These are phyloP conservation scores for Ettlia oleoabundans DNA, from an alignment of 139 green algal genomes.

Conservation along the genomic window DNA sequence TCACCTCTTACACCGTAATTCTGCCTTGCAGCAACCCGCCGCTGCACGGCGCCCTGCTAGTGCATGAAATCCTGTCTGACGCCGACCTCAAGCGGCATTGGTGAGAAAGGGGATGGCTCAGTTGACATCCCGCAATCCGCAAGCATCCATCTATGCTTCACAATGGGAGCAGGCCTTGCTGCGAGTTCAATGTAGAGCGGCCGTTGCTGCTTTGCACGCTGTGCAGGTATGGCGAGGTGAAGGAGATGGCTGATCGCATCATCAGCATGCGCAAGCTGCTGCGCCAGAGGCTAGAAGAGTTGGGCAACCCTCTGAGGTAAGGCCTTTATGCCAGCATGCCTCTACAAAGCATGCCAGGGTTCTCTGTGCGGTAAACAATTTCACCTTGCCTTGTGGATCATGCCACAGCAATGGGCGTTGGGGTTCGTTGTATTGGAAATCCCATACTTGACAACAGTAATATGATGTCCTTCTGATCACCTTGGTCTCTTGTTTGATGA, in stretches of 20 bases:
- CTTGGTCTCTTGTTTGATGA: too few species aligned
- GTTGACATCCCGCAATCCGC: too few species aligned
- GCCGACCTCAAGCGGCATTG: slow-evolving; percentile 80
- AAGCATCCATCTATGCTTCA: background rate
- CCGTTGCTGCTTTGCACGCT: background rate
- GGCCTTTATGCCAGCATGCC: background rate
- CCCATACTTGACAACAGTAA: too few species aligned
- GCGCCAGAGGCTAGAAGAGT: slow-evolving; percentile 68
- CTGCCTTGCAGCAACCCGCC: slow-evolving; percentile 85
- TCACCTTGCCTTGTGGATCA: too few species aligned
- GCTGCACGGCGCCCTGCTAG: slow-evolving; percentile 79
- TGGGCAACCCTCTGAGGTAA: slow-evolving; percentile 53
- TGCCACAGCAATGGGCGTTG: too few species aligned
- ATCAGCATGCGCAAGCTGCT: slow-evolving; percentile 83
- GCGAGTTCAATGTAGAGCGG: background rate
- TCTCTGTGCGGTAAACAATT: background rate
- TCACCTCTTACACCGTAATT: background rate
- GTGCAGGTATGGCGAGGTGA: slow-evolving; percentile 63
- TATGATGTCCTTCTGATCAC: too few species aligned
- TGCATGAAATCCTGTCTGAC: slow-evolving; percentile 76
- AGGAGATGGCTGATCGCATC: slow-evolving; percentile 91
- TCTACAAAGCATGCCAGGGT: background rate
- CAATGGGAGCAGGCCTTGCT: background rate
- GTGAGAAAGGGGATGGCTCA: too few species aligned
- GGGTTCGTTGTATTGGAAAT: too few species aligned